Percentiles rank a stretch among this genome's conserved stretches.
Conservation (phyloP, 73 alveolate species). For the Diophrys sp. region DNA sequence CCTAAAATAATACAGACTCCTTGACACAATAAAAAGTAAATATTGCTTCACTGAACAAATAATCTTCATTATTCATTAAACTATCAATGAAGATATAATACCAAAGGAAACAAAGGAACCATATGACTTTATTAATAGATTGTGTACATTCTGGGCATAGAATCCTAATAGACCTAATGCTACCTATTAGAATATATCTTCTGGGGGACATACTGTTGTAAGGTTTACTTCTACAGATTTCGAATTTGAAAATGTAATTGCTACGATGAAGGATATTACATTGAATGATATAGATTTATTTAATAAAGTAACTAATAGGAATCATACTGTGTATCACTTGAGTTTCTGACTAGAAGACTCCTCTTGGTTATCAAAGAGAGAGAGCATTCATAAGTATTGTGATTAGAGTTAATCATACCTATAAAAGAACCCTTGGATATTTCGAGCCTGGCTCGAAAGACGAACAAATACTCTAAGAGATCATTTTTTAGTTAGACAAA, state of each 20-base stretch:
- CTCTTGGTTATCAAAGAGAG: neutral
- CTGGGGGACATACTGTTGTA: neutral
- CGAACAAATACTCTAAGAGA: slow-evolving; percentile 19
- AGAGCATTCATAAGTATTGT: slow-evolving; percentile 2
- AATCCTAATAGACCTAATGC: slow-evolving; percentile 22
- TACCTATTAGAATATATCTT: neutral
- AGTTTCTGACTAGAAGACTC: slow-evolving; percentile 12
- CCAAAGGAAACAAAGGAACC: slow-evolving; percentile 26
- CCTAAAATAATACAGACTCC: no score
- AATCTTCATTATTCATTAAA: slow-evolving; percentile 11
- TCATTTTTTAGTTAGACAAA: slow-evolving; percentile 33
- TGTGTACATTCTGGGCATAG: slow-evolving; percentile 39
- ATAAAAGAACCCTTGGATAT: slow-evolving; percentile 17
- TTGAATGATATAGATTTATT: neutral
- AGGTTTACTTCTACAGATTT: neutral
- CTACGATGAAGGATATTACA: slow-evolving; percentile 31
- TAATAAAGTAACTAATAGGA: neutral
- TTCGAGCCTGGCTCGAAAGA: slow-evolving; percentile 40
- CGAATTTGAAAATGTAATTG: slow-evolving; percentile 22
- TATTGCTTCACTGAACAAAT: no score
- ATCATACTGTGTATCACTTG: neutral
- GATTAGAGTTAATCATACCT: slow-evolving; percentile 26
- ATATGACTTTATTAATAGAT: slow-evolving; percentile 21
- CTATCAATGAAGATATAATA: slow-evolving; percentile 17
- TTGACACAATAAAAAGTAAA: no score